Evolutionary conservation across 2,329 filamentous ascomycete species (phyloP).

Genomic region (Clonostachys byssicola): DNA sequence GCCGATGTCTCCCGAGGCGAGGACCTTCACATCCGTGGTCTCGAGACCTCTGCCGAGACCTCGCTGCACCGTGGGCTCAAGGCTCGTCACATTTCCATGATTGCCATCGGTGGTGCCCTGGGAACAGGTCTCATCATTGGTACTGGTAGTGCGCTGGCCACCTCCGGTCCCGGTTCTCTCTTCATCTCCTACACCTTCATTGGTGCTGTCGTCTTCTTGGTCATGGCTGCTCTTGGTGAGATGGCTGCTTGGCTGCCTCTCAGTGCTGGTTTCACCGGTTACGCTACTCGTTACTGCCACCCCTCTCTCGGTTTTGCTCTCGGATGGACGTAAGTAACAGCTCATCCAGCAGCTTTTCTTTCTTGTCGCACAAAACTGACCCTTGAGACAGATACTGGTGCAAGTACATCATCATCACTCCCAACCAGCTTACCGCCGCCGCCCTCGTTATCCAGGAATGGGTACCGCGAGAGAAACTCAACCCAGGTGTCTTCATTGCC

Average conservation of each 20-base stretch:
- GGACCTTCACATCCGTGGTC: slow-evolving; percentile 34
- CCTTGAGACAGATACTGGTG: slow-evolving; percentile 47
- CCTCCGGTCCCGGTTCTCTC: slow-evolving; percentile 59
- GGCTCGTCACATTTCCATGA: slow-evolving; percentile 53
- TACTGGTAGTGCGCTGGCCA: slow-evolving; percentile 49
- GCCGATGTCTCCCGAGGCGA: slow-evolving; percentile 12
- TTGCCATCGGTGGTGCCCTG: slow-evolving; percentile 71
- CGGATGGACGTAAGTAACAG: slow-evolving; percentile 58
- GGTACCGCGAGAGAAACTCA: slow-evolving; percentile 60
- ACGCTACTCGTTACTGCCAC: slow-evolving; percentile 75
- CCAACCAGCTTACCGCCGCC: slow-evolving; percentile 80
- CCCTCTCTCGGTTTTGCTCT: slow-evolving; percentile 77
- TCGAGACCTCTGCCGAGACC: slow-evolving; percentile 44
- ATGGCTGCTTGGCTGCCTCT: slow-evolving; percentile 83
- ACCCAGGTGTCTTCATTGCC: slow-evolving; percentile 77
- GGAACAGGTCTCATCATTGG: slow-evolving; percentile 73
- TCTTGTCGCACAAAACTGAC: slow-evolving; percentile 6
- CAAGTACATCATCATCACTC: slow-evolving; percentile 82
- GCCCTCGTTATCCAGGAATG: slow-evolving; percentile 77
- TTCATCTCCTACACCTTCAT: slow-evolving; percentile 68
- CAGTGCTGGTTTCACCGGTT: slow-evolving; percentile 75
- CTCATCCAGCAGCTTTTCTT: neutral
- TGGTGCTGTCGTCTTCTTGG: slow-evolving; percentile 70
- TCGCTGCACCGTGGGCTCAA: slow-evolving; percentile 47
- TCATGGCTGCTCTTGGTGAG: slow-evolving; percentile 79